Base-by-base conservation (phyloP, 2,329 filamentous ascomycete species). In the Aspergillus novofumigatus region DNA sequence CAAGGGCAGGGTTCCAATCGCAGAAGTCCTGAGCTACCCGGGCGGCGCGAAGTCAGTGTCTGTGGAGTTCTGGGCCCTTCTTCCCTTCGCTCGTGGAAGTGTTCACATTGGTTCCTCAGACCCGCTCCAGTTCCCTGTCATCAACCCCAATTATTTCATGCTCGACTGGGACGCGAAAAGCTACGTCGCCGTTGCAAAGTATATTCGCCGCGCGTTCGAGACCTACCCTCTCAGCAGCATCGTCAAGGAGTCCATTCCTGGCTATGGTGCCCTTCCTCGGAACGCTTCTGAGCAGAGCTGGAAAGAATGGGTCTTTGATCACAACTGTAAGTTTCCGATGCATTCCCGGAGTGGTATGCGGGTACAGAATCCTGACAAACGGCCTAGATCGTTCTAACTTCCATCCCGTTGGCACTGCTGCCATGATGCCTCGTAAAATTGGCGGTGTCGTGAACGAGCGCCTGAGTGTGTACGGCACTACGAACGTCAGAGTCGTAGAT, bases 61-160 rank as follows among this genome's bases (percentile, higher is more conserved):
- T 7, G 51, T 42, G 5, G 66, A 68, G 44, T 70, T 66, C 54
- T 70, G 67, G 67, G 49, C 63, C 25, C 60, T 69, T 10, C 63
- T 68, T 7, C 67, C 67, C 4, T 69, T 69, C 45, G 65, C 66
- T 7, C 58, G 67, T 29, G 67, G 67, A 4, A 66, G 59, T 47
- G 54, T 69, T 11, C 67, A 69, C 49, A 68, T 68, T 32, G 52
- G 56, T 6, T 68, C 67, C 1, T 35, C 59, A 1, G 49, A 69
- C 35, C 51, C 64, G 10, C 56, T 54, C 7, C 21, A 2, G 8
- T 28, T 28, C 26, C 26, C 26, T 28, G 2, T 28, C 26, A 28
- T 28, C 26, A 28, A 28, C 26, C 26, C 26, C 26, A 28, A 28
- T 28, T 28, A 28, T 2, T 28, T 28, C 26, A 28, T 28, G 26